Base-by-base conservation (phyloP, 2,329 filamentous ascomycete species). In the Sarocladium oryzae region DNA sequence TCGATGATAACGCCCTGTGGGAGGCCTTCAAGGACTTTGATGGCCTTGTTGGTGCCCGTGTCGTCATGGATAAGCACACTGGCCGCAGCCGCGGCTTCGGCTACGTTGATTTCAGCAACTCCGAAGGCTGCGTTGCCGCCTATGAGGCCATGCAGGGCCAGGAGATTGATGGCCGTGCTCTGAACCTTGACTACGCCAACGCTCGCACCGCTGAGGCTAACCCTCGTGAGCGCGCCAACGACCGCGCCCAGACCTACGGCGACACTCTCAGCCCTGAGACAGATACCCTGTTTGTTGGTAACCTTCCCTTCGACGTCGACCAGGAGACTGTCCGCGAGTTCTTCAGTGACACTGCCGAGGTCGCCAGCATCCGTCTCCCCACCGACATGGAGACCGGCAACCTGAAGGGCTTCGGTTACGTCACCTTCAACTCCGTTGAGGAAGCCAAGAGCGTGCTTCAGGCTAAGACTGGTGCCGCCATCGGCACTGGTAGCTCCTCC, bases 351-450 rank as follows among this genome's bases (percentile, higher is more conserved):
- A 78, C 84, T 60, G 82, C 82, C 58, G 78, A 75, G 65, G 82
- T 93, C 66, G 81, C 85, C 63, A 87, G 86, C 65, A 82, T 96
- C 62, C 87, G 90, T 64, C 84, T 96, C 55, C 91, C 91, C 49
- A 96, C 91, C 54, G 89, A 96, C 68, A 82, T 76, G 75, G 89
- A 95, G 55, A 83, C 83, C 56, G 90, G 89, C 57, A 81, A 84
- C 60, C 84, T 86, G 66, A 96, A 96, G 84, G 91, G 91, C 53
- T 96, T 95, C 69, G 91, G 89, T 51, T 96, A 96, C 67, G 85
- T 96, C 56, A 85, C 85, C 64, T 96, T 92, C 77, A 73, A 75
- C 60, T 87, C 86, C 16, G 69, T 93, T 55, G 89, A 95, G 24
- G 90, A 96, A 62, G 89, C 91, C 62, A 88, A 86, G 72, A 72